Evolutionary conservation across 2,329 filamentous ascomycete species (phyloP), one percentile per base, ranked within the genome.

Genomic region (Exserohilum rostratum): DNA sequence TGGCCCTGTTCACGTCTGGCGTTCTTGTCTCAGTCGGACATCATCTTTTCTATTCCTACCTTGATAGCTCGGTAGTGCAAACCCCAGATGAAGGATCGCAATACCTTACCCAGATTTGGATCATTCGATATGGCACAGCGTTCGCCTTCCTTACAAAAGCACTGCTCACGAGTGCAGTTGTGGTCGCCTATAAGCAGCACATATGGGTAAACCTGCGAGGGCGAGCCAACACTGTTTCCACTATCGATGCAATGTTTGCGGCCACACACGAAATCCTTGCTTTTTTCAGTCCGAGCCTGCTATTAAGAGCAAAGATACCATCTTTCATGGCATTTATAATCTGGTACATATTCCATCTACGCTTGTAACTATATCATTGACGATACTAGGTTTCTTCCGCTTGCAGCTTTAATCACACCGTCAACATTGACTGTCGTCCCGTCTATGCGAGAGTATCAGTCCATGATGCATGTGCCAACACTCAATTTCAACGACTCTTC

Each of bases 361-460:
- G 27, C 4, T 13, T 5, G n/a, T 5, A 27, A 12, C 5, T 11
- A 2, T 6, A 27, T 15, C 27, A 6, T 13, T 27, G 17, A 40
- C n/a, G n/a, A 7, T 29, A 27, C 15, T 17, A 40, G 38, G 38
- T 40, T 20, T 29, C 38, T 40, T 27, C 38, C 38, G 20, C 20
- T 40, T 2, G 38, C 38, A 9, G 38, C 38, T 29, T 22, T 40
- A 6, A 25, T 40, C 6, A n/a, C 38, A 5, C 38, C 38, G 25
- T 40, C 38, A 10, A 40, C 38, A 15, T 22, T 40, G 12, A 40
- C 38, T 10, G 38, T 40, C n/a, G 2, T 5, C 9, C 20, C 6
- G 6, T 13, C 12, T 6, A 1, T 0, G n/a, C 22, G 2, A 10
- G 3, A 2, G 3, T 2, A 1, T 10, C 0, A 9, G 13, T 15